These are phyloP conservation scores for Macroventuria anomochaeta DNA, from an alignment of 2,329 filamentous ascomycete species.

Conservation along the genomic window DNA sequence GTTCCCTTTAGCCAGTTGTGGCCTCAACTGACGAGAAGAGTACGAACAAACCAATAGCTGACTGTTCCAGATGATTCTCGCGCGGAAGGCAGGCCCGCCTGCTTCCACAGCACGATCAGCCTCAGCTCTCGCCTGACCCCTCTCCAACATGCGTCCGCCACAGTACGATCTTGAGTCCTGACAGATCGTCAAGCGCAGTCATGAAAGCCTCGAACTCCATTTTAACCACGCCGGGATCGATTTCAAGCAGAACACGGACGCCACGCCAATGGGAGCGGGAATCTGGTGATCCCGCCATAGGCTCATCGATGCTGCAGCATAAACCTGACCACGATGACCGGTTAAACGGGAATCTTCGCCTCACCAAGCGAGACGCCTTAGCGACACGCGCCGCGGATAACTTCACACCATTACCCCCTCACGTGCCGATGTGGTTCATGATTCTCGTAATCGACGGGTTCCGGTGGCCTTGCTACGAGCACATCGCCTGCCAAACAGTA, in stretches of 20 bases:
- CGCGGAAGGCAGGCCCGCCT: conserved; percentile 4
- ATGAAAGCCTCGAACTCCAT: background rate
- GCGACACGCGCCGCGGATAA: background rate
- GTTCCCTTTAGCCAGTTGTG: background rate
- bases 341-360: conserved; percentile 6
- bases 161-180: background rate
- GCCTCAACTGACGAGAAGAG: background rate
- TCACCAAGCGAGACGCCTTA: background rate
- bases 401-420: background rate
- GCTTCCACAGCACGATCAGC: background rate
- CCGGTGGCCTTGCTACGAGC: background rate
- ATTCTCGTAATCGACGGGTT: background rate
- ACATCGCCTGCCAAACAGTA: background rate
- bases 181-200: background rate
- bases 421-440: background rate
- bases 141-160: background rate
- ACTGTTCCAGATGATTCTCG: background rate
- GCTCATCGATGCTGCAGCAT: conserved; percentile 2
- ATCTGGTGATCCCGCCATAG: background rate
- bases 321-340: background rate
- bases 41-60: background rate
- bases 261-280: conserved; percentile 4
- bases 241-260: conserved; percentile 8
- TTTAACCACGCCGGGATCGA: conserved; percentile 1
- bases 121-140: background rate